Conservation (phyloP, 2,329 filamentous ascomycete genomes). For the Cladosporium phlei region DNA sequence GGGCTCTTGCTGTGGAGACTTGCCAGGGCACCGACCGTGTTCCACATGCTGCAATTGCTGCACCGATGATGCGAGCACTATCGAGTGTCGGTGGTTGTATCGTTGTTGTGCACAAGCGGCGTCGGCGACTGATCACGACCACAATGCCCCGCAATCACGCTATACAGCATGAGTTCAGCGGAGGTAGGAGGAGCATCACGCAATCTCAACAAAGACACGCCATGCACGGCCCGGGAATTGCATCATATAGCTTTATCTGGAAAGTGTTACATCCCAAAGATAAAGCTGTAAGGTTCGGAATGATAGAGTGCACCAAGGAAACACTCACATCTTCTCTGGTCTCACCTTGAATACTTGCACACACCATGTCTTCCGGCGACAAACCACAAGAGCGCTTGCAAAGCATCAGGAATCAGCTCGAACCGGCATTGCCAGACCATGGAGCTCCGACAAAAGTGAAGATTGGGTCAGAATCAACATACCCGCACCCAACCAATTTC, state of each 20-base stretch:
- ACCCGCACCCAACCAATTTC: slow-evolving; percentile 28
- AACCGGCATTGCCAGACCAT: background rate
- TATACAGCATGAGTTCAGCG: slow-evolving; percentile 1
- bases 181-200: slow-evolving; percentile 1
- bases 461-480: slow-evolving; percentile 1
- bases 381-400: background rate
- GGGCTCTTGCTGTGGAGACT: too few species aligned
- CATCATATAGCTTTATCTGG: background rate
- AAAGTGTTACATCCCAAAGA: background rate
- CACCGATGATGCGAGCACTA: background rate
- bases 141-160: slow-evolving; percentile 5
- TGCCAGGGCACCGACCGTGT: background rate
- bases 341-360: too few species aligned
- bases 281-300: background rate
- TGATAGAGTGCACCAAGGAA: background rate
- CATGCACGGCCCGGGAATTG: background rate
- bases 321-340: background rate
- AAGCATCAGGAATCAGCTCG: background rate
- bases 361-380: background rate
- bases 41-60: background rate
- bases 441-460: background rate
- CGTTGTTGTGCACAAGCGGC: too few species aligned
- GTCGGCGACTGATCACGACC: background rate
- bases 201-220: slow-evolving; percentile 11
- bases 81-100: background rate